These are phyloP conservation scores for Flaveria linearis DNA, from an alignment of 129 eudicot genomes.

Conservation along the genomic window DNA sequence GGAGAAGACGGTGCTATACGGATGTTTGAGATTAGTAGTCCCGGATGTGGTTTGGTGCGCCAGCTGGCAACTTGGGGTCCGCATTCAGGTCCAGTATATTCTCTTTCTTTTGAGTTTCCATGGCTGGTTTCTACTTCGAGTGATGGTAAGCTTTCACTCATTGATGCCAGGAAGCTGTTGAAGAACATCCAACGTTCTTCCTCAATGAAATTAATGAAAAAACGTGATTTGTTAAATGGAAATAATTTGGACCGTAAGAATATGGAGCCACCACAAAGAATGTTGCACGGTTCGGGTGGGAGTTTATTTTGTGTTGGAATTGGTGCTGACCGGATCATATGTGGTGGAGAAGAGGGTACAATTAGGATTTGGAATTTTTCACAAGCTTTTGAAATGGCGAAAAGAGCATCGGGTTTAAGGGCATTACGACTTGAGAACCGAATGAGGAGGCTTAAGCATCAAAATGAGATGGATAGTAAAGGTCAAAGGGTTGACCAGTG, in stretches of 20 bases:
- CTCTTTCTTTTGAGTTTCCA: slow-evolving; percentile 94
- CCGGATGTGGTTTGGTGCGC: slow-evolving; percentile 27
- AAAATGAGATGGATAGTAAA: slow-evolving; percentile 56
- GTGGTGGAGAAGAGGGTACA: slow-evolving; percentile 86
- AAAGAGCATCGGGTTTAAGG: slow-evolving; percentile 50
- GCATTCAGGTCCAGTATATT: slow-evolving; percentile 72
- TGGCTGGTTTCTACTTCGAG: slow-evolving; percentile 95
- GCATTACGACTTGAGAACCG: slow-evolving; percentile 64
- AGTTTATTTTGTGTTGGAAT: slow-evolving; percentile 71
- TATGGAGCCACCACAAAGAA: slow-evolving; percentile 91
- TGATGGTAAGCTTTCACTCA: slow-evolving; percentile 86
- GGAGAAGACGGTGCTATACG: slow-evolving; percentile 87
- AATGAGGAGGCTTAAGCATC: slow-evolving; percentile 73
- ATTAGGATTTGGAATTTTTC: slow-evolving; percentile 89
- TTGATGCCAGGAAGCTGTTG: slow-evolving; percentile 84
- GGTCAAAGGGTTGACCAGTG: slow-evolving; percentile 55
- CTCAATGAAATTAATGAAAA: slow-evolving; percentile 11
- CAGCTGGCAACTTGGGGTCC: slow-evolving; percentile 82
- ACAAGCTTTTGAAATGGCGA: slow-evolving; percentile 67
- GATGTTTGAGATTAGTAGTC: slow-evolving; percentile 70
- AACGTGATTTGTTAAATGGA: background rate
- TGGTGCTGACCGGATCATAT: slow-evolving; percentile 80
- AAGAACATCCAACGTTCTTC: slow-evolving; percentile 46
- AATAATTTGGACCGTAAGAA: slow-evolving; percentile 26
- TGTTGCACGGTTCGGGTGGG: slow-evolving; percentile 65